A percentile compares a stretch with the other conserved stretches of the same genome.
phyloP scores from a whole-genome alignment of 306 rosid genomes.

The Cicer cuneatum region DNA sequence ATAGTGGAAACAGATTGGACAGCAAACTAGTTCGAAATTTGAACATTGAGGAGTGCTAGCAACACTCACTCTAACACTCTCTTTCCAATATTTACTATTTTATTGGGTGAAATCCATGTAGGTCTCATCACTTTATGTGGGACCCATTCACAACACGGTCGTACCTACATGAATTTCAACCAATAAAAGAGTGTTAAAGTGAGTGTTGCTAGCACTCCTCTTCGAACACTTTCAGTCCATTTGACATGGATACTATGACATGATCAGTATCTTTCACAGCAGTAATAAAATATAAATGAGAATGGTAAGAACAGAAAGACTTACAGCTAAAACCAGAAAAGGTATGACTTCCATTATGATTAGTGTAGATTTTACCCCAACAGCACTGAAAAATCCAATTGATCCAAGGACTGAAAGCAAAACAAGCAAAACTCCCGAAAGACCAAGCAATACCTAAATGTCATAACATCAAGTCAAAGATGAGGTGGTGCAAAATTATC shows the following conservation, averaged over 20 bases:
- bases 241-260: conserved; percentile 16
- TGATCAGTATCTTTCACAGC: not conserved
- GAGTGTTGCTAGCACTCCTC: too few relatives aligned
- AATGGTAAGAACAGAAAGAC: conserved; percentile 46
- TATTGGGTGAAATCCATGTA: too few relatives aligned
- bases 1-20: conserved; percentile 16
- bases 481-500: conserved; percentile 17
- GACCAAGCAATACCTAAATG: conserved; percentile 86
- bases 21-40: conserved; percentile 19
- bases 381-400: conserved; percentile 90
- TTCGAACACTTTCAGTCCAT: not conserved
- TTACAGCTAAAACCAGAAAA: conserved; percentile 93
- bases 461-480: conserved; percentile 35
- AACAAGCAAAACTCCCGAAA: conserved; percentile 87
- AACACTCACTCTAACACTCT: too few relatives aligned
- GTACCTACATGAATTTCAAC: too few relatives aligned
- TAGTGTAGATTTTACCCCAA: conserved; percentile 92
- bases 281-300: conserved; percentile 28
- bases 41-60: not conserved
- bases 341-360: conserved; percentile 99
- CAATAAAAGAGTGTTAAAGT: too few relatives aligned
- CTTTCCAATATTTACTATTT: too few relatives aligned
- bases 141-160: too few relatives aligned
- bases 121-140: too few relatives aligned
- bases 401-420: conserved; percentile 95